Conservation (phyloP, 2,329 filamentous ascomycete genomes). For the Colletotrichum simmondsii region DNA sequence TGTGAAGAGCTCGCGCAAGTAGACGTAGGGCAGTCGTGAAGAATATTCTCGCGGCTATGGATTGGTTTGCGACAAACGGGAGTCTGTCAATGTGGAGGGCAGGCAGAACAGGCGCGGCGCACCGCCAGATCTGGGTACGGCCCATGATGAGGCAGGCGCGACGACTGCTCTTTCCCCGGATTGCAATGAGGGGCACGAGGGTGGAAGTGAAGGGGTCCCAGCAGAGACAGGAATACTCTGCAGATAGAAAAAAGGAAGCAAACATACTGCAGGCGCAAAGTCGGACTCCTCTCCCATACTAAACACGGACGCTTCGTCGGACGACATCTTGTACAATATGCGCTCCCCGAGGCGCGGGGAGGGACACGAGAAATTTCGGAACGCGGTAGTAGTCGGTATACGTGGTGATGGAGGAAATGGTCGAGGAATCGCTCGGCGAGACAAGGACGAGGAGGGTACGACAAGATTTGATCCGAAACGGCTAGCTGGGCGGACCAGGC, state of each 20-base stretch:
- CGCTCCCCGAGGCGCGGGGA: conserved; percentile 27
- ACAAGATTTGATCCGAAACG: conserved; percentile 9
- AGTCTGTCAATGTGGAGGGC: background rate
- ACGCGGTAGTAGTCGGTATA: conserved; percentile 16
- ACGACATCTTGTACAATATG: conserved; percentile 59
- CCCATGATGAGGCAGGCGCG: background rate
- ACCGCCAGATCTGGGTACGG: background rate
- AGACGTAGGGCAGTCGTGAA: background rate
- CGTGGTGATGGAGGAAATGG: background rate
- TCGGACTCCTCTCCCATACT: conserved; percentile 53
- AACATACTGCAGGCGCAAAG: conserved; percentile 52
- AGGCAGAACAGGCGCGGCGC: background rate
- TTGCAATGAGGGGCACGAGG: background rate
- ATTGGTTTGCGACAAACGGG: background rate
- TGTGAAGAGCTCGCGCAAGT: background rate
- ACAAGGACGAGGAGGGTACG: background rate
- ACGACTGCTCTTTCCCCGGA: background rate
- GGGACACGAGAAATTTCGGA: conserved; percentile 14
- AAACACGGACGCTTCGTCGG: conserved; percentile 61
- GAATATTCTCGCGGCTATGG: background rate
- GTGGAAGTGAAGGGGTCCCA: background rate
- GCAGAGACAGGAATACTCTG: background rate
- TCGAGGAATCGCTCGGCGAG: conserved; percentile 3
- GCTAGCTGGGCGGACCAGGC: conserved; percentile 33
- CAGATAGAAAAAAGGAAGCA: background rate